A percentile compares a stretch with the other conserved stretches of the same genome.
These are phyloP conservation scores for Forsythia suspensa DNA, from an alignment of 257 asterid genomes.

Conservation along the genomic window DNA sequence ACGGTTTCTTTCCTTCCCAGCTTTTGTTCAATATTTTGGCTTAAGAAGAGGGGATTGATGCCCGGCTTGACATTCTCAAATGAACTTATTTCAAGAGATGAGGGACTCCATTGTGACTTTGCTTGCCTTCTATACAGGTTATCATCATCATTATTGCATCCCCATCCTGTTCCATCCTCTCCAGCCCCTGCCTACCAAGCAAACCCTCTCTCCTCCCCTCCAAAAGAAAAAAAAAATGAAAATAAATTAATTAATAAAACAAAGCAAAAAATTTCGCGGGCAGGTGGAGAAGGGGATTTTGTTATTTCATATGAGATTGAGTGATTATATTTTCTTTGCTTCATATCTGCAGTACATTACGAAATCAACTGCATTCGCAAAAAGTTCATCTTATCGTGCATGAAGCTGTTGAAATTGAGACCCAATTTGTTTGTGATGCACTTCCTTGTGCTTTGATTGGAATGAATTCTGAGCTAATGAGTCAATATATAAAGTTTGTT, in stretches of 20 bases:
- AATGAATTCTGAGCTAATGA: constrained; percentile 67
- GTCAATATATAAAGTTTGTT: constrained; percentile 69
- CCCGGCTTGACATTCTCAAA: constrained; percentile 87
- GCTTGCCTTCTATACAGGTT: constrained; percentile 81
- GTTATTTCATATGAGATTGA: neutral
- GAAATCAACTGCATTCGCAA: constrained; percentile 49
- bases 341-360: constrained; percentile 45
- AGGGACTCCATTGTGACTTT: constrained; percentile 87
- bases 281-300: neutral
- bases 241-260: neutral
- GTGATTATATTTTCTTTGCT: constrained; percentile 2
- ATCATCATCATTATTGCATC: neutral
- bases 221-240: neutral
- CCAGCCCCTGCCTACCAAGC: too few species aligned
- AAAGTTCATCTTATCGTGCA: constrained; percentile 65
- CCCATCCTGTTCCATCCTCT: neutral
- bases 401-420: constrained; percentile 87
- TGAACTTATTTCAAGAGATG: constrained; percentile 82
- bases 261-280: neutral
- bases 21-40: constrained; percentile 88
- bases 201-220: neutral
- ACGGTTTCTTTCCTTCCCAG: constrained; percentile 34
- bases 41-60: constrained; percentile 78
- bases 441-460: constrained; percentile 87
- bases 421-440: constrained; percentile 70